Conservation (phyloP, 305 asterid species). For the Plantago coronopus region DNA sequence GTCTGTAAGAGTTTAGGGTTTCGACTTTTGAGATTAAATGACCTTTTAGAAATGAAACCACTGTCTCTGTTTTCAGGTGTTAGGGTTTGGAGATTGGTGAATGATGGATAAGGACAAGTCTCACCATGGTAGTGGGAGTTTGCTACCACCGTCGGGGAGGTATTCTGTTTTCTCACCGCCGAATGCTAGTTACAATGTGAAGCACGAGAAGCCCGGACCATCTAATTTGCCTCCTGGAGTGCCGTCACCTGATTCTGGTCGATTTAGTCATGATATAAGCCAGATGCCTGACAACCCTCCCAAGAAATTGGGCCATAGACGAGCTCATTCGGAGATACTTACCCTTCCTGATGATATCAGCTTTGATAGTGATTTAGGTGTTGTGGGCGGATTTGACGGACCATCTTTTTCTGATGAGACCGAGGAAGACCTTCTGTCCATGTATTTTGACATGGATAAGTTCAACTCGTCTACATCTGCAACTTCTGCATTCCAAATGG, state of each 20-base stretch:
- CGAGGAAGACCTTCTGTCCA: slow-evolving; percentile 77
- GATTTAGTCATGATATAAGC: slow-evolving; percentile 86
- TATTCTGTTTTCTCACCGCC: slow-evolving; percentile 57
- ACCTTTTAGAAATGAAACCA: slow-evolving; percentile 13
- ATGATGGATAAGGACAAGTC: slow-evolving; percentile 84
- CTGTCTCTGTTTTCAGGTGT: slow-evolving; percentile 9
- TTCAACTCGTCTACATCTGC: slow-evolving; percentile 72
- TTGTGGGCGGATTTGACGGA: slow-evolving; percentile 91
- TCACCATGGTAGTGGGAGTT: slow-evolving; percentile 43
- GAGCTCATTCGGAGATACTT: slow-evolving; percentile 95
- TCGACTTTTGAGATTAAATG: slow-evolving; percentile 14
- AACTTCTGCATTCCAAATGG: slow-evolving; percentile 64
- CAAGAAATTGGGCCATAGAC: slow-evolving; percentile 80
- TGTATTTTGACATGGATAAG: slow-evolving; percentile 93
- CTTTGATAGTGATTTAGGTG: slow-evolving; percentile 95
- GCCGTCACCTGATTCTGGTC: slow-evolving; percentile 41
- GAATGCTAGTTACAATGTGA: slow-evolving; percentile 37
- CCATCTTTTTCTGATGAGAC: slow-evolving; percentile 91
- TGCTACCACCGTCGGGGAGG: slow-evolving; percentile 78
- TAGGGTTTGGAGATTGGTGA: slow-evolving; percentile 23
- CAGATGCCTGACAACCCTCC: slow-evolving; percentile 91
- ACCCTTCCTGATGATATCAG: slow-evolving; percentile 96
- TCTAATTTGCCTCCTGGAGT: slow-evolving; percentile 52
- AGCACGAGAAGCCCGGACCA: slow-evolving; percentile 51
- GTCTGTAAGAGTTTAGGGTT: slow-evolving; percentile 12